phyloP scores from a whole-genome alignment of 2,329 filamentous ascomycete genomes.

The Colletotrichum lini region DNA sequence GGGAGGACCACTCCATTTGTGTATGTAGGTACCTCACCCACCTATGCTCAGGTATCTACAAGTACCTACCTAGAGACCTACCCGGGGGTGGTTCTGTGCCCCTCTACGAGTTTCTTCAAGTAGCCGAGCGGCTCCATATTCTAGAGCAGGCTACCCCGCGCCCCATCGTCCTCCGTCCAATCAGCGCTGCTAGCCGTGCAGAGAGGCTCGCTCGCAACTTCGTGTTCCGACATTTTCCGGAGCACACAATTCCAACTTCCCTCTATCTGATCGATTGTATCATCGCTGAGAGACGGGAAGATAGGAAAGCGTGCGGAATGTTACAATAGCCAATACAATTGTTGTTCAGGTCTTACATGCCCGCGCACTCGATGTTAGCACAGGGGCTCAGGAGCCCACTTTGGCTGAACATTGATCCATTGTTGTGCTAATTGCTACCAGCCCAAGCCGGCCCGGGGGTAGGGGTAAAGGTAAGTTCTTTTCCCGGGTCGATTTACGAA shows the following conservation, averaged over 20 bases:
- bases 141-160: conserved; percentile 37
- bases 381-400: neutral
- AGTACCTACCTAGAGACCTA: too few relatives aligned
- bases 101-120: conserved; percentile 21
- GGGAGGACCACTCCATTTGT: conserved; percentile 33
- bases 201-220: conserved; percentile 26
- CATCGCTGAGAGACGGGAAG: neutral
- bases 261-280: conserved; percentile 5
- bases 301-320: conserved; percentile 1
- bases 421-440: neutral
- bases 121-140: conserved; percentile 13
- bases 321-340: neutral
- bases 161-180: conserved; percentile 17
- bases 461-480: neutral
- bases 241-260: conserved; percentile 19
- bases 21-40: neutral
- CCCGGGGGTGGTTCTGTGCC: neutral
- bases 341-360: neutral
- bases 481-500: neutral
- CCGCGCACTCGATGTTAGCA: neutral
- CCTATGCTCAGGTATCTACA: too few relatives aligned
- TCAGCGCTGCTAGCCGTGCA: conserved; percentile 20
- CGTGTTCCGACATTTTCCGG: conserved; percentile 41
- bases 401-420: conserved; percentile 31
- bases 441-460: neutral